Evolutionary conservation across 1,284 basidiomycete genomes (phyloP), one percentile per base, ranked within the genome.

Genomic region (Fomitiporia mediterranea): DNA sequence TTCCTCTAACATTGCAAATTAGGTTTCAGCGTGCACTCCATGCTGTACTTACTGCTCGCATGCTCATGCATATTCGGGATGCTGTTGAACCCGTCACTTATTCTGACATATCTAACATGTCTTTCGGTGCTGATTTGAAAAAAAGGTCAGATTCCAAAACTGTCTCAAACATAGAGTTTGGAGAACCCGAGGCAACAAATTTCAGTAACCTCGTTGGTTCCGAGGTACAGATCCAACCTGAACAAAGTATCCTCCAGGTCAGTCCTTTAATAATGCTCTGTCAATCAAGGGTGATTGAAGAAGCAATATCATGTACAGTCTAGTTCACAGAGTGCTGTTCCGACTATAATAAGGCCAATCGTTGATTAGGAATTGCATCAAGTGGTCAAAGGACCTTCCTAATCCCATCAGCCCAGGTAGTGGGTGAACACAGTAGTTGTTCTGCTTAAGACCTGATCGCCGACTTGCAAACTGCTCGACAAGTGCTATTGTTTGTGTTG

Each of bases 1-100:
- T 17, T n/a, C 1, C 23, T 32, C 30, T 23, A 11, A 23, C 17
- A 35, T 19, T 8, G 4, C 17, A 27, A 3, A 6, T 4, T 11
- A 56, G 54, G 23, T 9, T 42, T 5, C 54, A 56, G 25, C 25
- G 35, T 8, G 54, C 34, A 2, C 47, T 56, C 9, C 54, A 50
- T 25, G n/a, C 54, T 11, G 51, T 50, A n/a, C 47, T 56, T 35
- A 49, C 54, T 17, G 54, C 48, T 11, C 47, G 54, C 35, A 43
- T 56, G 0, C 37, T 56, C 19, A 28, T 55, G n/a, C 35, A 55
- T 25, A 49, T 51, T 32, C 48, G 54, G 4, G 47, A 51, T 6
- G 54, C 37, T 15, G 37, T 40, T 23, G 34, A 39, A 4, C 38
- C 25, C 27, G 25, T 9, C 3, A 30, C 35, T 23, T 5, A 32